Evolutionary conservation across 306 rosid genomes (phyloP).

Genomic region (Lathyrus oleraceus): DNA sequence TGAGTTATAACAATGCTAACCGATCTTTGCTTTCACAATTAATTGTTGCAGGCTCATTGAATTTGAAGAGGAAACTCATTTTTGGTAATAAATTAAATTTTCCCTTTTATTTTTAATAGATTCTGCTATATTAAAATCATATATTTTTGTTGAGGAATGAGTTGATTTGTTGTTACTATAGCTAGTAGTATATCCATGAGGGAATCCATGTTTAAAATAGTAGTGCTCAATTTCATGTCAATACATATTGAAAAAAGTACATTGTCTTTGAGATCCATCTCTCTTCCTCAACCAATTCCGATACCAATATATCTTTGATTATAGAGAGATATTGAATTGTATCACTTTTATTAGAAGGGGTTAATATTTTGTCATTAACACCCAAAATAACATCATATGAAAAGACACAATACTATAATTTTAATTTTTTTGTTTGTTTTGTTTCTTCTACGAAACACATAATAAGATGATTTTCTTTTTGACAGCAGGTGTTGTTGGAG

Average conservation of each 20-base stretch:
- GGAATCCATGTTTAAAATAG: too few relatives aligned
- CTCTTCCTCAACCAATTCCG: not conserved
- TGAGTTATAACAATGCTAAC: constrained; percentile 31
- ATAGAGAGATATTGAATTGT: not conserved
- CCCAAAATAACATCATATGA: too few relatives aligned
- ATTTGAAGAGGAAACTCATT: not conserved
- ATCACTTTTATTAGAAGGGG: not conserved
- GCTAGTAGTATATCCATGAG: too few relatives aligned
- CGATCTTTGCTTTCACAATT: constrained; percentile 11
- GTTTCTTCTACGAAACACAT: not conserved
- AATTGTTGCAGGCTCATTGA: constrained; percentile 20
- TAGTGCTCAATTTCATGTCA: too few relatives aligned
- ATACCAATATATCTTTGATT: not conserved
- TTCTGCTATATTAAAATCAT: too few relatives aligned
- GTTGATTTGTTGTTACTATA: too few relatives aligned
- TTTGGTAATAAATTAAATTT: constrained; percentile 51
- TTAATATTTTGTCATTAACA: not conserved
- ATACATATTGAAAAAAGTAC: too few relatives aligned
- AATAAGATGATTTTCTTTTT: not conserved
- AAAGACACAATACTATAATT: too few relatives aligned
- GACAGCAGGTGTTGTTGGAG: not conserved
- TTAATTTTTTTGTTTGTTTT: too few relatives aligned
- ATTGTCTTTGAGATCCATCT: too few relatives aligned
- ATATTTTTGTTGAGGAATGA: too few relatives aligned
- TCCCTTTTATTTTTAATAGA: not conserved